Evolutionary conservation across 176 grass and related monocot species (phyloP), one percentile per base, ranked within the genome.

Genomic region (Puya raimondii): DNA sequence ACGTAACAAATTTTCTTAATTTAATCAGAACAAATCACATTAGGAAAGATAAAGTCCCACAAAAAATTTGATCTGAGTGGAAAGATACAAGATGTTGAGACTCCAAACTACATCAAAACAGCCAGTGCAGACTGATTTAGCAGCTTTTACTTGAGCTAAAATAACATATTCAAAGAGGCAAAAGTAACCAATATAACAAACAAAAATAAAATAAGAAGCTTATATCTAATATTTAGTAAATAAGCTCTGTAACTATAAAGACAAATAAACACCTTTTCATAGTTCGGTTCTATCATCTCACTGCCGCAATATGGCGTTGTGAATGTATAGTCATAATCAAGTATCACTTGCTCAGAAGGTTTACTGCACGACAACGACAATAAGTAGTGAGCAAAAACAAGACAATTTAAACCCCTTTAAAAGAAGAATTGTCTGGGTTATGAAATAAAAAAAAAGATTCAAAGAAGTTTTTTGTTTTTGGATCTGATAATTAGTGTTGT

Each of bases 311-410:
- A 93, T 52, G 89, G 94, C 65, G 94, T 93, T 13, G 89, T 92
- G 64, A 93, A 97, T 81, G 94, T 90, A 70, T 92, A 97, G 64
- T 97, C 94, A 75, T 97, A 97, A 63, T 92, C 94, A 79, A 97
- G 86, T 68, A 97, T 80, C 63, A 99, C 86, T 78, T 99, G 89
- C 47, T 93, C 84, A 48, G 77, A 85, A 80, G 94, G 89, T 50
- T 88, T 93, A 75, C 94, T 99, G 84, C 82, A 85, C 86, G 51
- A 71, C 79, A 70, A 72, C 9, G 73, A 51, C 17, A 2, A 73
- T 59, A 59, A 9, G 16, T 20, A 59, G 21, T 21, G n/a, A 59
- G 20, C 15, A 17, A 17, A 17, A 59, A 20, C 20, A 17, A 59
- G 56, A 59, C 17, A 61, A 61, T 10, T 61, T 20, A 61, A 61